Evolutionary conservation across 2,329 filamentous ascomycete genomes (phyloP), one percentile per base, ranked within the genome.

Genomic region (Hypoxylon sp.): DNA sequence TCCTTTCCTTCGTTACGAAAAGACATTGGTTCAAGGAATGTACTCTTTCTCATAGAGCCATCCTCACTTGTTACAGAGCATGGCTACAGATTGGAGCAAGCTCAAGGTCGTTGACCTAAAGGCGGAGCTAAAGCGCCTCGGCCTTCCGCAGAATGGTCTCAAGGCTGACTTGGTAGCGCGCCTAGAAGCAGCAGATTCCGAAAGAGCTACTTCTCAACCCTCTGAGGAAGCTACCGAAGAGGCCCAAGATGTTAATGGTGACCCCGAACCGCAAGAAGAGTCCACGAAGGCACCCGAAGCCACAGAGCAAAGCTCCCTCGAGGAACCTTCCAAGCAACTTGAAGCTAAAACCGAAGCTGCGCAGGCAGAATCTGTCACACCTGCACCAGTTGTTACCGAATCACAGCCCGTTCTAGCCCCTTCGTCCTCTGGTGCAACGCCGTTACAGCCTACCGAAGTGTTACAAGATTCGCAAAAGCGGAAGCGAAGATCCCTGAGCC

Each of bases 61-160:
- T 56, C 34, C 48, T 25, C 43, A 43, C 39, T 41, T 60, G 27
- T 43, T 30, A 50, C 45, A 47, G 71, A 79, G 64, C 68, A 86
- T 84, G 83, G 74, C 79, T 48, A 78, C 80, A 54, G 84, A 87
- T 71, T 88, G 84, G 81, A 79, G 78, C 66, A 85, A 81, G 78
- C 84, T 90, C 74, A 94, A 92, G 80, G 92, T 95, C 68, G 83
- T 89, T 32, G 90, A 94, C 74, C 85, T 95, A 63, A 91, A 90
- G 78, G 87, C 87, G 21, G 91, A 94, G 81, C 84, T 94, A 43
- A 93, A 92, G 79, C 84, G 83, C 63, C 87, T 91, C 68, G 88
- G 89, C n/a, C 85, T 94, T 39, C 81, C 88, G 5, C 86, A 88
- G 66, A 86, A 87, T 23, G 92, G 92, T 7, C 83, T 93, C 55